phyloP scores from a whole-genome alignment of 345 rosid genomes.

The Litchi chinensis region DNA sequence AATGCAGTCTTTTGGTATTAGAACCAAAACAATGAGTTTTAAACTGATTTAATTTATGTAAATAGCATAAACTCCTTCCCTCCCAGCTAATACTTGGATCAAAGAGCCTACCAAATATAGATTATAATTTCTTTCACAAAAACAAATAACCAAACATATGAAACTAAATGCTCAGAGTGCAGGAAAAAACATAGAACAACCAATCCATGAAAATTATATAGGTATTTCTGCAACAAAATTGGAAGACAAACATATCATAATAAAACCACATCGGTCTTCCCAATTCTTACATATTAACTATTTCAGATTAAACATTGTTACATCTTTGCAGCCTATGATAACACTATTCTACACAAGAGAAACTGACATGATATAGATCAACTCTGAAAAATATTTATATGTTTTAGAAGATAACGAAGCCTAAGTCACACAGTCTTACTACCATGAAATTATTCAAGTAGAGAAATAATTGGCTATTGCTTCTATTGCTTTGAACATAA shows the following conservation, averaged over 20 bases:
- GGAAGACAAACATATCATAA: neutral
- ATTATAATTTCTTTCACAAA: neutral
- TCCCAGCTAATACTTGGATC: neutral
- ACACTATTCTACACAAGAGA: neutral
- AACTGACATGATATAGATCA: neutral
- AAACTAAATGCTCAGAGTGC: neutral
- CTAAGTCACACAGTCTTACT: conserved; percentile 9
- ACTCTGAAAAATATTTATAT: conserved; percentile 1
- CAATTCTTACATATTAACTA: neutral
- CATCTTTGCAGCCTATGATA: neutral
- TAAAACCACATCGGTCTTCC: neutral
- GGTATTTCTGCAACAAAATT: neutral
- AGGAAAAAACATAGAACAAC: neutral
- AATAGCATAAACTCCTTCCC: neutral
- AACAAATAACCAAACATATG: neutral
- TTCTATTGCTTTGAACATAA: conserved; percentile 13
- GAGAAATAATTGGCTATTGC: conserved; percentile 8
- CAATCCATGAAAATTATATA: neutral
- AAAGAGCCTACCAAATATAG: neutral
- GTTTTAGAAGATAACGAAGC: conserved; percentile 15
- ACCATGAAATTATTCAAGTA: conserved; percentile 10
- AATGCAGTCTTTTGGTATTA: neutral
- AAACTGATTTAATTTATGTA: neutral
- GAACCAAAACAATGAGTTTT: neutral
- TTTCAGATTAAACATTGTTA: neutral